Conservation (phyloP, 257 asterid genomes). For the Petrea volubilis region DNA sequence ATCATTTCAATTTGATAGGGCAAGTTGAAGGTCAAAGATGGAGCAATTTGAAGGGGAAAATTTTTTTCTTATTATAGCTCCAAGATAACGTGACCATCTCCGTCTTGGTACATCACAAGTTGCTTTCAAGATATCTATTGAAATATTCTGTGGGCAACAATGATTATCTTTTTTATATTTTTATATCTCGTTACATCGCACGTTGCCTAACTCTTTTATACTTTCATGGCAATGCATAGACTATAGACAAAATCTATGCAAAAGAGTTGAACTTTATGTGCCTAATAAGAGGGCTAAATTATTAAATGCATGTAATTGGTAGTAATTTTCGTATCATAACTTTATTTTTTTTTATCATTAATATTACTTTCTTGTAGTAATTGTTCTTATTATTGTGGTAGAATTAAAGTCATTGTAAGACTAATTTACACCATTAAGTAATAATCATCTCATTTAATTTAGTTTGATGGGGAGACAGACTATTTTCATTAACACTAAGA, state of each 20-base stretch:
- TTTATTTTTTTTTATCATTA: too few species aligned
- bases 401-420: too few species aligned
- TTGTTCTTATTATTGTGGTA: too few species aligned
- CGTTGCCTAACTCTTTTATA: slow-evolving; percentile 1
- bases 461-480: too few species aligned
- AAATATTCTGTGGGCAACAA: slow-evolving; percentile 38
- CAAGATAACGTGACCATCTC: slow-evolving; percentile 41
- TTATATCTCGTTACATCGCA: too few species aligned
- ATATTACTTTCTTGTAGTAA: too few species aligned
- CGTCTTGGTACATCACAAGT: slow-evolving; percentile 42
- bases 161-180: too few species aligned
- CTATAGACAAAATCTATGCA: neutral
- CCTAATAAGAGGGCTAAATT: neutral
- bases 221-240: neutral
- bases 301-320: too few species aligned
- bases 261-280: neutral
- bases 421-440: too few species aligned
- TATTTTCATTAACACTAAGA: neutral
- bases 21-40: neutral
- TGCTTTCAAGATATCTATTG: slow-evolving; percentile 38
- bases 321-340: too few species aligned
- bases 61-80: slow-evolving; percentile 4
- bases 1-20: neutral
- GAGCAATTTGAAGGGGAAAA: neutral
- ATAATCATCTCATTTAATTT: too few species aligned